A percentile compares a stretch with the other conserved stretches of the same genome.
Conservation (phyloP, 2,329 filamentous ascomycete genomes). For the Microcyclosporella mali region DNA sequence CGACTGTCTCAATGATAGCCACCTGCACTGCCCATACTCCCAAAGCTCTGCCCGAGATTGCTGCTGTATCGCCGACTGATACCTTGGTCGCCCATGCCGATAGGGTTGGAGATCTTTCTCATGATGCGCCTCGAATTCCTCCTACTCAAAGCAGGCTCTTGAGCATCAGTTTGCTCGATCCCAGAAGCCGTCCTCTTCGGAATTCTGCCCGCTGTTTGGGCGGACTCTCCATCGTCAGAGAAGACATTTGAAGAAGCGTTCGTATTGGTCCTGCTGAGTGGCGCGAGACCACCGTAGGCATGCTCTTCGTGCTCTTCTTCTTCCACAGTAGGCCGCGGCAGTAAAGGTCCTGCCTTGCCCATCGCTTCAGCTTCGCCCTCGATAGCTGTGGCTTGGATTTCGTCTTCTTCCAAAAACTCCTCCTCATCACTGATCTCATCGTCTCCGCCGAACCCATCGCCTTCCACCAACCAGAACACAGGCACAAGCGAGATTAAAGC, state of each 20-base stretch:
- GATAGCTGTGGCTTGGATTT: conserved; percentile 11
- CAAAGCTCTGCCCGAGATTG: conserved; percentile 38
- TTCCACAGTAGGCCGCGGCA: conserved; percentile 24
- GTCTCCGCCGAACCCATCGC: conserved; percentile 56
- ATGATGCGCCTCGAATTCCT: conserved; percentile 29
- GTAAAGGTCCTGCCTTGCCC: conserved; percentile 15
- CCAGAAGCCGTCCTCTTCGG: conserved; percentile 14
- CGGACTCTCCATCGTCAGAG: conserved; percentile 18
- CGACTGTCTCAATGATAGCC: conserved; percentile 12
- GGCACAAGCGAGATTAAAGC: conserved; percentile 62
- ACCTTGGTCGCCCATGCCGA: conserved; percentile 40
- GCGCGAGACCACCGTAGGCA: conserved; percentile 33
- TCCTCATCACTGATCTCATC: conserved; percentile 35
- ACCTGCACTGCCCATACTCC: conserved; percentile 25
- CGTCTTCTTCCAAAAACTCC: conserved; percentile 23
- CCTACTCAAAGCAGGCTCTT: conserved; percentile 16
- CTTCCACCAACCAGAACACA: conserved; percentile 67
- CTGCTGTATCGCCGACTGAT: conserved; percentile 41
- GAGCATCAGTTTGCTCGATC: conserved; percentile 3
- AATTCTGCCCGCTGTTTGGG: conserved; percentile 9
- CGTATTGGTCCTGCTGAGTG: conserved; percentile 31
- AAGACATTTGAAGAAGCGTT: conserved; percentile 22
- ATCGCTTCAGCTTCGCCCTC: conserved; percentile 21
- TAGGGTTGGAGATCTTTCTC: conserved; percentile 38
- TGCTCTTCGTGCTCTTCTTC: conserved; percentile 20